Conservation (phyloP, 768 basidiomycete genomes). For the Naematelia aurantialba region DNA sequence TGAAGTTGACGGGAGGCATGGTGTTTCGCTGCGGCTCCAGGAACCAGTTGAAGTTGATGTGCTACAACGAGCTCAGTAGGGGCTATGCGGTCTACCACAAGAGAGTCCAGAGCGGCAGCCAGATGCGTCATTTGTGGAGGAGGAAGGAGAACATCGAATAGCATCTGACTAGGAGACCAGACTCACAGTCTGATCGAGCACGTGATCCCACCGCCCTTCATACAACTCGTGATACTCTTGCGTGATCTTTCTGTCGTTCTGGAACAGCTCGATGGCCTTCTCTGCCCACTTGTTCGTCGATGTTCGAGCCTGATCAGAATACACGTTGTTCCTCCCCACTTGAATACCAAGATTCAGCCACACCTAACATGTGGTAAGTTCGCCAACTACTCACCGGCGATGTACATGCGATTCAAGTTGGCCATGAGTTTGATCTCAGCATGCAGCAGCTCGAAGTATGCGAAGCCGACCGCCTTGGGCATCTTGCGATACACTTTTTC, state of each 20-base stretch:
- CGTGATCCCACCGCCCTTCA: conserved; percentile 66
- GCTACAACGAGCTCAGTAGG: too few relatives aligned
- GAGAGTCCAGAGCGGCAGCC: too few relatives aligned
- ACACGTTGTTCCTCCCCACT: conserved; percentile 59
- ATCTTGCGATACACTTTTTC: conserved; percentile 60
- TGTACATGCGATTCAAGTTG: conserved; percentile 60
- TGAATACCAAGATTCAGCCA: not conserved
- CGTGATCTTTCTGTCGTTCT: conserved; percentile 62
- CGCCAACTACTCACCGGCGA: conserved; percentile 56
- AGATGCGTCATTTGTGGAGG: too few relatives aligned
- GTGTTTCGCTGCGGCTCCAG: conserved; percentile 66
- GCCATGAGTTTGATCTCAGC: conserved; percentile 54
- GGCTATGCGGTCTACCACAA: too few relatives aligned
- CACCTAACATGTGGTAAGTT: too few relatives aligned
- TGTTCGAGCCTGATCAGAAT: conserved; percentile 63
- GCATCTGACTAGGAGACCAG: too few relatives aligned
- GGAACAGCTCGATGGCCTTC: conserved; percentile 59
- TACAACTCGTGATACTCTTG: conserved; percentile 61
- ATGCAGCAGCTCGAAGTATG: conserved; percentile 66
- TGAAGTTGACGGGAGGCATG: conserved; percentile 41
- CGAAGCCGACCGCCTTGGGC: conserved; percentile 55
- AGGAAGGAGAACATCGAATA: too few relatives aligned
- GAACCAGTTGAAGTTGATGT: conserved; percentile 55
- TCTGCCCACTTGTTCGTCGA: conserved; percentile 62
- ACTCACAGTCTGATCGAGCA: conserved; percentile 67